Base-by-base conservation (phyloP, 2,329 filamentous ascomycete species). In the Aspergillus flavus region DNA sequence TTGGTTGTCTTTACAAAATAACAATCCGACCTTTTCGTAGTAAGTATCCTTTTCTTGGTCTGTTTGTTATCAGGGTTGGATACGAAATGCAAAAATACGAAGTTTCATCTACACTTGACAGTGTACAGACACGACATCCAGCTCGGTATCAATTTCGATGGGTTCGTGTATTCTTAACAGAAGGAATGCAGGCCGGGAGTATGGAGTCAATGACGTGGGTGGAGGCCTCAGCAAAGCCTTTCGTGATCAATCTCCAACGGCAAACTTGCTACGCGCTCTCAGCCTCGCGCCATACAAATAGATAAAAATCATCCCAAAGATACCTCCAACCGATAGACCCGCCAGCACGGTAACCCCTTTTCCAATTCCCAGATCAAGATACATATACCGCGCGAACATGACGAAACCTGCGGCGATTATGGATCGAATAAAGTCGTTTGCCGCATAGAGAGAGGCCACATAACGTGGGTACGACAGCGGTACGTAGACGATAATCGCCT, bases 401-500 rank as follows among this genome's bases (percentile, higher is more conserved):
- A 59, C 39, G n/a, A 59, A 53, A 3, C 39, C 34, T 26, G 58
- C 48, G 9, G 58, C 58, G 9, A 48, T 21, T 21, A 48, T 28
- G 3, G 58, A 59, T 21, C 58, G 32, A 12, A 36, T 4, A 36
- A 77, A 73, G 60, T 78, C 76, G 63, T 78, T 79, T 12, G 73
- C 75, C 0, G 76, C 77, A 61, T 79, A 78, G 48, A 79, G 65
- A 41, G 71, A 74, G 2, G 73, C 76, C 6, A 73, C 70, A 41
- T 78, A 78, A 56, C 67, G 67, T 2, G 76, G 76, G 58, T 78
- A 78, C 9, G 69, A 70, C 2, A 73, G 50, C 1, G 75, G 70
- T n/a, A 80, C 70, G 57, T 80, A 80, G n/a, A 79, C 64, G 54
- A 80, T 78, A 34, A 81, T 65, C 63, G 72, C 79, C 71, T 83